Base-by-base conservation (phyloP, 805 yeast genomes). In the Saturnispora silvae region DNA sequence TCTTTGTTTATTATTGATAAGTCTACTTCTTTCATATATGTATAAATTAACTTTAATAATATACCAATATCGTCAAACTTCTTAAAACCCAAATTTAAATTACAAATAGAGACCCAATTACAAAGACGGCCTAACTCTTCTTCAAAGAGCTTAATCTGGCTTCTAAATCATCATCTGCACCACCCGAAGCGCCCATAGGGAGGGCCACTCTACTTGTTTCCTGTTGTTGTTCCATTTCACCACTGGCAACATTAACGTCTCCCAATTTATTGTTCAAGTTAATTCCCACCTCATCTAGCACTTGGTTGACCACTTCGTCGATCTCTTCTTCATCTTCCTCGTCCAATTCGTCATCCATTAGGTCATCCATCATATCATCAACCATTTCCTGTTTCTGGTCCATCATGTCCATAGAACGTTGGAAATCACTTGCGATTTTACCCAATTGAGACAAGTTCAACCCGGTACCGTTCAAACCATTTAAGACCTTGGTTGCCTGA, bases 321-420 rank as follows among this genome's bases (percentile, higher is more conserved):
- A 81, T 80, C 56, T 87, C 95, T 46, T 81, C 92, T 40, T 60
- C 64, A 45, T 81, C 94, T 43, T 82, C 94, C 18, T 72, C 85
- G 46, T 77, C 81, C 40, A 83, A 75, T 50, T 84, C 96, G 51
- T 79, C 85, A 37, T 81, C 95, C 92, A 92, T 85, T 15, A 92
- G 82, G 56, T 89, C 96, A 54, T 92, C 99, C 50, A 92, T 80
- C 15, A 96, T 94, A 55, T 92, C 98, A 55, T 92, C 98, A 81
- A 92, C 92, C 75, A 94, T 84, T 57, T 94, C 99, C 59, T 94
- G 97, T 52, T 95, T 79, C 62, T 92, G 98, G 58, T 89, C 96
- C 97, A 92, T 92, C 49, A 94, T 64, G 54, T 94, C 98, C 59
- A 82, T 84, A 53, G 89, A 95, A 51, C 75, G 77, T 52, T 92